These are phyloP conservation scores for Eucalyptus decipiens DNA, from an alignment of 345 rosid genomes.

Conservation along the genomic window DNA sequence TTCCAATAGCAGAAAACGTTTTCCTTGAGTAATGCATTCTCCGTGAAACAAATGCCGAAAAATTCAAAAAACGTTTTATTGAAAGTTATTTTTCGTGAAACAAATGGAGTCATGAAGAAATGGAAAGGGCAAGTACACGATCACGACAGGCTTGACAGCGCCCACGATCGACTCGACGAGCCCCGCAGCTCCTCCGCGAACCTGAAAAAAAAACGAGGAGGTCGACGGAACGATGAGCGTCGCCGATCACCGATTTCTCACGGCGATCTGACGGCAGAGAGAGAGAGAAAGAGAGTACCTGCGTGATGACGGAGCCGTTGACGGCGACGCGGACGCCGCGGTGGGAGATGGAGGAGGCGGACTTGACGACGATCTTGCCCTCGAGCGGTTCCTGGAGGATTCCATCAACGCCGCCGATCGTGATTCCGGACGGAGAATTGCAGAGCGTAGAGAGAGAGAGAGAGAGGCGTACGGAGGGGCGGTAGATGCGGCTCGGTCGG, in stretches of 20 bases:
- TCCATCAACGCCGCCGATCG: neutral
- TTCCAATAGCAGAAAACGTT: no score
- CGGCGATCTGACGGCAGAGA: neutral
- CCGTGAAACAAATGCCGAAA: rapidly evolving
- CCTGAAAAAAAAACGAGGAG: conserved; percentile 13
- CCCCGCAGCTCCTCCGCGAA: conserved; percentile 90
- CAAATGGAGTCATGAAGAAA: neutral
- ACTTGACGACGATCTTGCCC: conserved; percentile 63
- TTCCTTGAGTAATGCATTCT: rapidly evolving
- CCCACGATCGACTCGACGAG: conserved; percentile 77
- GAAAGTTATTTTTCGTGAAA: no score
- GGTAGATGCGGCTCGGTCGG: conserved; percentile 54
- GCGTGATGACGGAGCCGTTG: conserved; percentile 66
- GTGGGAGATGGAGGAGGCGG: conserved; percentile 63
- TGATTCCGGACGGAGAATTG: neutral
- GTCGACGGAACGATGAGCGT: neutral
- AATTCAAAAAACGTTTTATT: rapidly evolving
- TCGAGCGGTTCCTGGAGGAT: conserved; percentile 46
- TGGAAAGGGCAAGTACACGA: conserved; percentile 26
- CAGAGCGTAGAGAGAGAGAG: neutral
- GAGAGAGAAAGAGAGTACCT: conserved; percentile 21
- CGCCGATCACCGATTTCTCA: neutral
- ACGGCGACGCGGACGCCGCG: conserved; percentile 54
- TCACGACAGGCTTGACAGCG: conserved; percentile 60
- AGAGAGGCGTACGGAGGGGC: conserved; percentile 39